Base-by-base conservation (phyloP, 192 early-diverging fungal genomes). In the Entophlyctis helioformis region DNA sequence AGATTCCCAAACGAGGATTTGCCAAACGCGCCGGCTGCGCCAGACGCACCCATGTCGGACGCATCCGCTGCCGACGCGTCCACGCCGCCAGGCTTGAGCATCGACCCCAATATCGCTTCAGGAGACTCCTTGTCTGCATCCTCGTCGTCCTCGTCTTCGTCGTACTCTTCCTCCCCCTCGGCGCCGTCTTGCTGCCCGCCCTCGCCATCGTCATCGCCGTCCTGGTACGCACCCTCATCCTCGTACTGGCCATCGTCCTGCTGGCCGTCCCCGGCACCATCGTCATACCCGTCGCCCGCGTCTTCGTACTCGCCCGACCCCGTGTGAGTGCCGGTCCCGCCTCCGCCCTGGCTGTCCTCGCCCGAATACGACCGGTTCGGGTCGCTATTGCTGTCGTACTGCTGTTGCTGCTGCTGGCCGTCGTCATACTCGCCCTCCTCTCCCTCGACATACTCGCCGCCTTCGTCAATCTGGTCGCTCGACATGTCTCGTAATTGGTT, bases 21-120 rank as follows among this genome's bases (percentile, higher is more conserved):
- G 50, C 32, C 24, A 4, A 34, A 18, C 44, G 26, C 10, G 16
- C 18, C 33, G 43, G 26, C 39, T 50, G 15, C 42, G 8, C 31
- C 48, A 7, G 12, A 13, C 9, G 26, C 12, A 28, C 20, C 44
- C 12, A 22, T 24, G 3, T 19, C 23, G 2, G 26, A 18, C 6
- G 40, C 11, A 18, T 32, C 40, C 18, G n/a, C 29, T 16, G 23
- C 44, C 12, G 31, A 15, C 27, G 21, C 39, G 20, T 15, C 19
- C 13, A 10, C 35, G 7, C 6, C 28, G 34, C 41, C 0, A 49
- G 20, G 25, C 18, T 51, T 51, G 15, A 53, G 20, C 24, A 59
- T 43, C 2, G 63, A 50, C 5, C 58, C 53, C n/a, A 60, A 48
- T 11, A 65, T 59, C 9, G 54, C 44, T 23, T n/a, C 22, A 6